Conservation (phyloP, 257 asterid genomes). For the Solanum chmielewskii region DNA sequence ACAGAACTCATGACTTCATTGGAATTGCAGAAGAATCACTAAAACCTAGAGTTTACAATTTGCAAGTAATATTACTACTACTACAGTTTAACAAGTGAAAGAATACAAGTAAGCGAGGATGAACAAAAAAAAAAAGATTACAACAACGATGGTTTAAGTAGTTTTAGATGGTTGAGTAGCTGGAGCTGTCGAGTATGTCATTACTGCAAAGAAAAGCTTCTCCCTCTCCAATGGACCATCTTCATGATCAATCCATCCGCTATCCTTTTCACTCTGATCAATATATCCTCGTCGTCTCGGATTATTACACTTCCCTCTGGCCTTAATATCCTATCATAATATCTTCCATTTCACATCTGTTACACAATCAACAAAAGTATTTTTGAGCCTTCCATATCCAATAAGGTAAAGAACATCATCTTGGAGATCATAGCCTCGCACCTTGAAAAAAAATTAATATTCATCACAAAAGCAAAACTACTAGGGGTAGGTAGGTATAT, state of each 20-base stretch:
- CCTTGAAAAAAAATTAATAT: slow-evolving; percentile 15
- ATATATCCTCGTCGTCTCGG: slow-evolving; percentile 57
- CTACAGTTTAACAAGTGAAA: neutral
- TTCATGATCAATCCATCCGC: slow-evolving; percentile 72
- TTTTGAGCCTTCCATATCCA: neutral
- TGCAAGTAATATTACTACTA: neutral
- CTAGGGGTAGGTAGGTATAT: too few species aligned
- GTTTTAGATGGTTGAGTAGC: slow-evolving; percentile 8
- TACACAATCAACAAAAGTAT: neutral
- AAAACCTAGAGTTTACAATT: neutral
- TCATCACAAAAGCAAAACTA: neutral
- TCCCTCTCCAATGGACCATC: slow-evolving; percentile 72
- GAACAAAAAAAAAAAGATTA: neutral
- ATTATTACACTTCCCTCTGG: slow-evolving; percentile 78
- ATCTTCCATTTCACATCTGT: slow-evolving; percentile 69
- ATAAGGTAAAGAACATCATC: neutral
- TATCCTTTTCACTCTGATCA: slow-evolving; percentile 59
- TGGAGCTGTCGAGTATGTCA: slow-evolving; percentile 67
- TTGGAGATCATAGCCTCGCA: slow-evolving; percentile 48
- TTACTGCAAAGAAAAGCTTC: slow-evolving; percentile 72
- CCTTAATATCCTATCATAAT: slow-evolving; percentile 63
- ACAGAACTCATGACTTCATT: neutral
- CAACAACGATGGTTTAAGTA: neutral
- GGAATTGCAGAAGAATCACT: neutral
- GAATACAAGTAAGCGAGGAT: neutral